Evolutionary conservation across 2,329 filamentous ascomycete genomes (phyloP).

Genomic region (Xylaria sp.): DNA sequence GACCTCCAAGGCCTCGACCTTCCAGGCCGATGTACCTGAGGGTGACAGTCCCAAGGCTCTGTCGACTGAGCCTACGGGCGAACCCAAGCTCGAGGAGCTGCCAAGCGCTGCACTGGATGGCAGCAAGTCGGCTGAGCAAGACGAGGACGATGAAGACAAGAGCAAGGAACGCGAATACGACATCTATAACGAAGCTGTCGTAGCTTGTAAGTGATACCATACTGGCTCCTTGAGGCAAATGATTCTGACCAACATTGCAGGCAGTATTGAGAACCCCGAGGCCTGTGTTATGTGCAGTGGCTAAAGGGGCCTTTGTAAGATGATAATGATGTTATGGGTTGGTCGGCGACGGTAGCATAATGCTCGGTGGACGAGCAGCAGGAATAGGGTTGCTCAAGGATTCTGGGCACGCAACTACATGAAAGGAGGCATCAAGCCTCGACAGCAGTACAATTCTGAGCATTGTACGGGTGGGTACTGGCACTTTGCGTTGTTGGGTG

Average conservation of each 20-base stretch:
- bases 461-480: constrained; percentile 2
- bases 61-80: constrained; percentile 62
- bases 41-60: constrained; percentile 75
- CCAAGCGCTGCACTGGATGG: constrained; percentile 49
- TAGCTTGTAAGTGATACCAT: constrained; percentile 65
- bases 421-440: neutral
- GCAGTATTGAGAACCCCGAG: constrained; percentile 96
- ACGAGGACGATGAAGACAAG: constrained; percentile 67
- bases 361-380: constrained; percentile 12
- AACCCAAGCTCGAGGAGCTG: constrained; percentile 60
- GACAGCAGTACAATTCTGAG: neutral
- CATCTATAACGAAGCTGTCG: constrained; percentile 89
- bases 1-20: constrained; percentile 58
- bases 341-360: constrained; percentile 21
- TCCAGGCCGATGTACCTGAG: constrained; percentile 72
- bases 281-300: constrained; percentile 96
- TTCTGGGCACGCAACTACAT: neutral
- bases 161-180: constrained; percentile 76
- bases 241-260: constrained; percentile 40
- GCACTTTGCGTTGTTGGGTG: neutral
- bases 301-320: constrained; percentile 40
- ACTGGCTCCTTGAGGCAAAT: neutral
- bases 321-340: constrained; percentile 24
- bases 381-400: neutral
- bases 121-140: constrained; percentile 50